phyloP scores from a whole-genome alignment of 306 rosid genomes.

The Quillaja saponaria region DNA sequence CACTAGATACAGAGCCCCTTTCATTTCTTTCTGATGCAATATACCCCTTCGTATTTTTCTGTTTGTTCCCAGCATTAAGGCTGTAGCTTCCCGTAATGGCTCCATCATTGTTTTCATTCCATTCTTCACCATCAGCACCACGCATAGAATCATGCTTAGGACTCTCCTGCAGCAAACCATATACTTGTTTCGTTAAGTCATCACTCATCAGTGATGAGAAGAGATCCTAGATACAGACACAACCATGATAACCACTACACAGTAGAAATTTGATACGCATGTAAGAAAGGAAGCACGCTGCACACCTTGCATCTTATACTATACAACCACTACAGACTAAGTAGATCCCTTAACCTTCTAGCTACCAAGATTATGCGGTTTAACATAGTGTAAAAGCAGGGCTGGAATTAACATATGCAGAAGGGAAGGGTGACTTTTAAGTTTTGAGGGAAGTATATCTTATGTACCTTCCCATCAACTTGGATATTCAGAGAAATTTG shows the following conservation, averaged over 20 bases:
- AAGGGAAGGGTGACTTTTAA: no score
- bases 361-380: background rate
- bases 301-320: background rate
- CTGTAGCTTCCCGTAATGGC: slow-evolving; percentile 16
- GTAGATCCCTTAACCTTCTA: background rate
- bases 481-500: no score
- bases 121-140: slow-evolving; percentile 9
- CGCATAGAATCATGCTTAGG: background rate
- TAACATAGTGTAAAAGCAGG: background rate
- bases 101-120: slow-evolving; percentile 21
- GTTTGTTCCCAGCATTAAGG: slow-evolving; percentile 9
- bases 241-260: no score
- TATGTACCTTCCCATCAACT: no score
- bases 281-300: background rate
- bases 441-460: no score
- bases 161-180: slow-evolving; percentile 42
- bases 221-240: slow-evolving; percentile 2
- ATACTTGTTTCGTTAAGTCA: slow-evolving; percentile 23
- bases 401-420: no score
- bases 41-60: background rate
- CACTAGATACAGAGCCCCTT: slow-evolving; percentile 6
- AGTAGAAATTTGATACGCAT: no score
- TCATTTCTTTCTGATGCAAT: slow-evolving; percentile 26
- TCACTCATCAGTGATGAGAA: background rate
- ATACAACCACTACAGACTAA: background rate